A percentile compares a stretch with the other conserved stretches of the same genome.
These are phyloP conservation scores for Talaromyces sp. DNA, from an alignment of 2,329 filamentous ascomycete genomes.

Conservation along the genomic window DNA sequence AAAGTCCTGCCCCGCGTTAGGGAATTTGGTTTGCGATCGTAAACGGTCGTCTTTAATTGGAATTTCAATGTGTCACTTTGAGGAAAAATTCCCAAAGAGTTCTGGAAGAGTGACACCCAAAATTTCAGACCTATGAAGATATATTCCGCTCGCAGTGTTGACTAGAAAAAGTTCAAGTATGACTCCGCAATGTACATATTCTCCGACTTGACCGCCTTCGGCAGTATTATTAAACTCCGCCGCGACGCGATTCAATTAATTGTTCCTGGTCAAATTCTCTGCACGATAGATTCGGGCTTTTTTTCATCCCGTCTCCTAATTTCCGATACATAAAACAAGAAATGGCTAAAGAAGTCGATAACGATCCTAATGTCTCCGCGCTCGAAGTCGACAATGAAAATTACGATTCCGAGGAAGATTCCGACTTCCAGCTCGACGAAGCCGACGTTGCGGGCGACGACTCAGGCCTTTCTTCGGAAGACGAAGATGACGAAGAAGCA, in stretches of 20 bases:
- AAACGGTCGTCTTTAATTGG: background rate
- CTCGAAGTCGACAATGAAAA: constrained; percentile 31
- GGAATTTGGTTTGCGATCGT: background rate
- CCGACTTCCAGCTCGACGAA: constrained; percentile 47
- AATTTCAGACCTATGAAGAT: too few relatives aligned
- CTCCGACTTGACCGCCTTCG: constrained; percentile 15
- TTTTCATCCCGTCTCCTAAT: background rate
- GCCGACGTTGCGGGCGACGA: constrained; percentile 31
- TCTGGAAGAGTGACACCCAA: too few relatives aligned
- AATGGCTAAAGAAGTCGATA: constrained; percentile 8
- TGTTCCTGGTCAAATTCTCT: background rate
- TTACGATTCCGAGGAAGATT: constrained; percentile 39
- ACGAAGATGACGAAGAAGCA: constrained; percentile 31
- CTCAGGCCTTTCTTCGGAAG: constrained; percentile 30
- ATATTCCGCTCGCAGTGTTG: background rate
- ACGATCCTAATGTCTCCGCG: constrained; percentile 9
- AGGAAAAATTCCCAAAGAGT: background rate
- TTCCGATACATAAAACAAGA: background rate
- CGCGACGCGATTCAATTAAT: background rate
- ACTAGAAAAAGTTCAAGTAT: constrained; percentile 8
- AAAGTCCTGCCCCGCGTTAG: constrained; percentile 6
- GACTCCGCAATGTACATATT: constrained; percentile 3
- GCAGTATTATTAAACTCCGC: constrained; percentile 4
- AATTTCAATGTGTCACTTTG: too few relatives aligned
- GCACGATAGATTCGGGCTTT: background rate